Base-by-base conservation (phyloP, 2,329 filamentous ascomycete species). In the Nigrospora sphaerica region DNA sequence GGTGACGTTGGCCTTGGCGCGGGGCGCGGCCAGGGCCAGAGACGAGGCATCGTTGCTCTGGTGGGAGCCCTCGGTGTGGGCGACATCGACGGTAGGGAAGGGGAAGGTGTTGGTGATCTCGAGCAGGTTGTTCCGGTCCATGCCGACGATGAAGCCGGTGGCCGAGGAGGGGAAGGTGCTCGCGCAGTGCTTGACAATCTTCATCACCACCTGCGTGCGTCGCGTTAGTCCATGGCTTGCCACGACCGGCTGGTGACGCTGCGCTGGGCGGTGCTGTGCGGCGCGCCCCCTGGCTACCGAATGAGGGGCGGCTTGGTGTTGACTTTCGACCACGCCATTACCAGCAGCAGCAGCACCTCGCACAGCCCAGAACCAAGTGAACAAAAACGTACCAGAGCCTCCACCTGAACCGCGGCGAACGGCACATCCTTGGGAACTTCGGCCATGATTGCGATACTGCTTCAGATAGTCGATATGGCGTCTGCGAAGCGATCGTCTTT, bases 41-140 rank as follows among this genome's bases (percentile, higher is more conserved):
- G 84, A 82, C 44, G 86, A 85, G 47, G 85, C 77, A 55, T 85
- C 81, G 64, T 81, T 44, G 18, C 23, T 88, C 69, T 88, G 84
- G 73, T 91, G 86, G 68, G 48, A 49, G 50, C 74, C 76, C 59
- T 88, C 85, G 60, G 80, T 70, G 53, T 78, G 70, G 53, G 80
- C 77, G 57, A 83, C 71, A 56, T 95, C 90, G 66, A 87, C 74
- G 46, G 87, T 83, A 46, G 93, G 93, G 75, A 96, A 96, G 37
- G 90, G 86, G 72, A 97, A 98, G 55, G 82, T 81, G 77, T 97
- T 97, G 58, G 93, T 97, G 71, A 97, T 76, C 72, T 97, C 85
- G 52, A 97, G 81, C 49, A 83, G 77, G 54, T 81, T 81, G 55
- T 86, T 82, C 60, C 81, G 80, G 69, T 97, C 92, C 88, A 97